Evolutionary conservation across 2,329 filamentous ascomycete species (phyloP), one percentile per base, ranked within the genome.

Genomic region (Pseudomassariella vexata): DNA sequence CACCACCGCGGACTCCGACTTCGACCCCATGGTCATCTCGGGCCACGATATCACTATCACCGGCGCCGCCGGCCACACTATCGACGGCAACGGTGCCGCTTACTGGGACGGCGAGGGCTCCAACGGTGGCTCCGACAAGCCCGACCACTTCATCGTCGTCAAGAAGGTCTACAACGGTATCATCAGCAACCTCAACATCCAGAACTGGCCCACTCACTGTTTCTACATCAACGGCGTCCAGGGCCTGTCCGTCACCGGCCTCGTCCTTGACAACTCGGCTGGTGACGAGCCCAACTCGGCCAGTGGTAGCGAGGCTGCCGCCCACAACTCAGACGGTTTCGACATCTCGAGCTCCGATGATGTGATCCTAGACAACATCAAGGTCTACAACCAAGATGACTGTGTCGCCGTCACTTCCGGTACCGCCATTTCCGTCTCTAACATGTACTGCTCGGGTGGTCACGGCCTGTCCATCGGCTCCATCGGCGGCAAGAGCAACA

Each of bases 61-160:
- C 6, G 73, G 70, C 27, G 66, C 66, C 16, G 44, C 57, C 1
- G 77, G 70, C 14, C 62, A 61, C 38, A 55, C 64, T 12, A 65
- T 82, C 30, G 62, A 82, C 44, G 72, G 73, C 34, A 63, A 70
- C 23, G 76, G 76, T 20, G 46, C 62, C 6, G 50, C 57, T 14
- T 80, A 70, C 68, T 82, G 76, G 78, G 77, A 82, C 45, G 62
- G 66, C 33, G 43, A 76, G 54, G 77, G 77, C 21, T 53, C 53
- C 46, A 76, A 75, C 48, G 73, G 75, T 20, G 76, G 76, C 49
- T 68, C 68, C 56, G 72, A 54, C 12, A 81, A 82, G 66, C 77
- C 77, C 9, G 21, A 23, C 21, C 21, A 23, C 21, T 32, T 32
- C 21, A 24, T 32, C 18, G 30, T 32, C 4, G 21, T 32, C 41